phyloP scores from a whole-genome alignment of 1,139 yeast genomes.

The Debaryomyces fabryi region DNA sequence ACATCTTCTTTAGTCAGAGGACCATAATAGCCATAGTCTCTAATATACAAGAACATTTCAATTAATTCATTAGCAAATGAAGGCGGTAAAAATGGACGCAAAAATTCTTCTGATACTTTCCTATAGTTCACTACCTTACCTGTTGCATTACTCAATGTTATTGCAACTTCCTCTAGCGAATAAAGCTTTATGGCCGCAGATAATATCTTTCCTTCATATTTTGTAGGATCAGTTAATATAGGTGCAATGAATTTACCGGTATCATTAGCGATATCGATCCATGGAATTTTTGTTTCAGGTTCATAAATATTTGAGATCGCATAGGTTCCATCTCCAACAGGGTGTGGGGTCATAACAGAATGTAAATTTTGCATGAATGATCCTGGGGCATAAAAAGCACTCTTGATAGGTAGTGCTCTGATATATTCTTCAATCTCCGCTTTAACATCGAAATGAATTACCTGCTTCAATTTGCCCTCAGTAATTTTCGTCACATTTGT shows the following conservation, averaged over 20 bases:
- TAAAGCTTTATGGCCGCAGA: not conserved
- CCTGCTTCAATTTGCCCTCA: not conserved
- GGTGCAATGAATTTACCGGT: not conserved
- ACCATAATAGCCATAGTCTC: not conserved
- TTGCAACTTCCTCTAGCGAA: not conserved
- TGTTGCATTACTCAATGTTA: not conserved
- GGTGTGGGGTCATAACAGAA: not conserved
- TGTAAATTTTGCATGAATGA: not conserved
- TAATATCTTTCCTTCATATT: not conserved
- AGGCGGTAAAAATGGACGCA: not conserved
- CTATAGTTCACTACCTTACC: not conserved
- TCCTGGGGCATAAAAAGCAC: not conserved
- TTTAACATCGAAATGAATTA: not conserved
- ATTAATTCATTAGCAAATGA: not conserved
- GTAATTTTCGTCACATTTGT: not conserved
- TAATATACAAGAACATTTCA: not conserved
- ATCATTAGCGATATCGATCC: conserved; percentile 12
- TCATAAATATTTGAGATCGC: not conserved
- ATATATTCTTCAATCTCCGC: not conserved
- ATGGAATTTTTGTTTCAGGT: conserved; percentile 3
- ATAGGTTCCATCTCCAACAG: conserved; percentile 6
- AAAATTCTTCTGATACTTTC: not conserved
- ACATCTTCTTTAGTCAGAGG: not conserved
- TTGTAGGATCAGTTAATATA: not conserved
- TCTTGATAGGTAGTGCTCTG: not conserved